Evolutionary conservation across 805 yeast genomes (phyloP).

Genomic region (Citeromyces matritensis): DNA sequence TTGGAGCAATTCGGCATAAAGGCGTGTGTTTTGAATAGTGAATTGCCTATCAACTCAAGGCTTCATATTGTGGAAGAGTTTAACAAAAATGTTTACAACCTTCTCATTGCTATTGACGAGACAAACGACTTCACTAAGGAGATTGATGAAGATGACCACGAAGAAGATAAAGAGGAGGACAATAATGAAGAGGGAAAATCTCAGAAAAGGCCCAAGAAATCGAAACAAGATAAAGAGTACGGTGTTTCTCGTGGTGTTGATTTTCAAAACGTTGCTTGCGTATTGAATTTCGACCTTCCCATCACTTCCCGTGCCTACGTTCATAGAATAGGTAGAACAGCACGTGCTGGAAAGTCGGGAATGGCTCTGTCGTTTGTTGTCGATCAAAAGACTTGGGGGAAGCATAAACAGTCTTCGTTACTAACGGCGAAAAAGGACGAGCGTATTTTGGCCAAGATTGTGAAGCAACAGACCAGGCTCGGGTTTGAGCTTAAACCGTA

Average conservation of each 20-base stretch:
- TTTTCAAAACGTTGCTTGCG: slow-evolving; percentile 92
- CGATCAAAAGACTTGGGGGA: slow-evolving; percentile 70
- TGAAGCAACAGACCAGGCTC: slow-evolving; percentile 57
- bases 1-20: slow-evolving; percentile 90
- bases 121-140: slow-evolving; percentile 40
- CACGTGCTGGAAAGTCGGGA: slow-evolving; percentile 93
- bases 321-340: slow-evolving; percentile 94
- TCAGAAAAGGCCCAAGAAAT: slow-evolving; percentile 11
- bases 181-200: neutral
- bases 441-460: slow-evolving; percentile 62
- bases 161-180: slow-evolving; percentile 4
- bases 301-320: slow-evolving; percentile 77
- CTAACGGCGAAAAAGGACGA: slow-evolving; percentile 71
- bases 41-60: slow-evolving; percentile 84
- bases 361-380: slow-evolving; percentile 90
- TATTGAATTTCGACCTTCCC: slow-evolving; percentile 88
- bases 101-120: slow-evolving; percentile 93
- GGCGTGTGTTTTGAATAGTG: slow-evolving; percentile 80
- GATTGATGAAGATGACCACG: slow-evolving; percentile 25
- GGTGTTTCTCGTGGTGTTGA: slow-evolving; percentile 97
- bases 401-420: slow-evolving; percentile 69
- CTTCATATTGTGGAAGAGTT: slow-evolving; percentile 92
- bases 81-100: slow-evolving; percentile 74
- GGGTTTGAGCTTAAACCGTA: slow-evolving; percentile 77
- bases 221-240: slow-evolving; percentile 52